A percentile compares a stretch with the other conserved stretches of the same genome.
These are phyloP conservation scores for Macrocybe gigantea DNA, from an alignment of 768 basidiomycete genomes.

Conservation along the genomic window DNA sequence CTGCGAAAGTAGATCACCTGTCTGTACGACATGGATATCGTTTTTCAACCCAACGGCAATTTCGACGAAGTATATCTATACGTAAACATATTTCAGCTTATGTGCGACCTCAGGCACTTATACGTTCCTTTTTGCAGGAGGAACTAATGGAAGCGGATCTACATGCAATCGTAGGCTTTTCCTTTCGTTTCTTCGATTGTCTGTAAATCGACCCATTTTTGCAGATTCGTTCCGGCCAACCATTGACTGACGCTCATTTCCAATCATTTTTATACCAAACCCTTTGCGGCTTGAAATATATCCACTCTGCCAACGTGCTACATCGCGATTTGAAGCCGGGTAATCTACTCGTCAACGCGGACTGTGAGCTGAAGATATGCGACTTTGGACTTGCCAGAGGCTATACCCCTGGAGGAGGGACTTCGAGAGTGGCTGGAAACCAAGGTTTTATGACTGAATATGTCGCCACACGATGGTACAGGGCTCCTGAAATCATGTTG, in stretches of 20 bases:
- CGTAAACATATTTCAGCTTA: conserved; percentile 35
- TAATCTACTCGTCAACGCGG: conserved; percentile 94
- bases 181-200: background rate
- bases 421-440: conserved; percentile 66
- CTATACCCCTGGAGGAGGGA: conserved; percentile 80
- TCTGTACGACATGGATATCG: conserved; percentile 97
- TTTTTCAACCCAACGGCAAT: conserved; percentile 84
- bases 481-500: conserved; percentile 98
- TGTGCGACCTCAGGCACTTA: background rate
- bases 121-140: conserved; percentile 50
- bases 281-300: conserved; percentile 96
- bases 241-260: conserved; percentile 86
- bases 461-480: conserved; percentile 98
- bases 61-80: conserved; percentile 97
- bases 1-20: conserved; percentile 70
- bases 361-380: conserved; percentile 98
- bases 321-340: conserved; percentile 96
- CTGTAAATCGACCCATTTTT: background rate
- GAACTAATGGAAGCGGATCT: conserved; percentile 99
- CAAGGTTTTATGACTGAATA: conserved; percentile 99
- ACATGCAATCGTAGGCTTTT: conserved; percentile 80
- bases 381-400: conserved; percentile 97
- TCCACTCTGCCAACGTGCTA: conserved; percentile 96
- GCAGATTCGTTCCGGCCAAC: conserved; percentile 82
- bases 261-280: conserved; percentile 98